Conservation (phyloP, 371 early-diverging fungal species). For the Mucor piriformis region DNA sequence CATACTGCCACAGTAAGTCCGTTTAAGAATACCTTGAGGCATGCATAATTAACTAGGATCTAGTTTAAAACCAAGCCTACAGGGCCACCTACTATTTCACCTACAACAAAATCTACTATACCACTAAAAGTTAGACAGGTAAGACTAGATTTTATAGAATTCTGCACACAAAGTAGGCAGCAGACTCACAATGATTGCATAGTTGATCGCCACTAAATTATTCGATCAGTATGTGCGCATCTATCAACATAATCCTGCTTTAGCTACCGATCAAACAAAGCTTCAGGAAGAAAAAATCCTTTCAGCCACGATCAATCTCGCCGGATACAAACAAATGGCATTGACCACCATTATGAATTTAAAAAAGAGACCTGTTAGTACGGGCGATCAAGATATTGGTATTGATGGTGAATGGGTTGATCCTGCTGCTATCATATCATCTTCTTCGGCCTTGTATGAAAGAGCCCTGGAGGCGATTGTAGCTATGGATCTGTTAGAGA, state of each 20-base stretch:
- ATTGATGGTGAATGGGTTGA: constrained; percentile 56
- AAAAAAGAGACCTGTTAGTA: constrained; percentile 48
- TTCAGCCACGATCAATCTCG: constrained; percentile 26
- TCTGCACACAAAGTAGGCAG: too few relatives aligned
- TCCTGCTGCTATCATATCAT: not conserved
- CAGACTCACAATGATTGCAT: not conserved
- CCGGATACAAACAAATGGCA: constrained; percentile 56
- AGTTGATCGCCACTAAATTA: constrained; percentile 41
- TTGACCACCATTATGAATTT: constrained; percentile 45
- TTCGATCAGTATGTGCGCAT: constrained; percentile 44
- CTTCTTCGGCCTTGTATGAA: not conserved
- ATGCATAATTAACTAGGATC: not conserved
- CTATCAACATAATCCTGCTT: constrained; percentile 25
- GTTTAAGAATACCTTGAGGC: not conserved
- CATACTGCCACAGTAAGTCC: constrained; percentile 14
- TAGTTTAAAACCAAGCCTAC: constrained; percentile 8
- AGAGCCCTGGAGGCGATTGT: constrained; percentile 26
- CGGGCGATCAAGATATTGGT: constrained; percentile 40
- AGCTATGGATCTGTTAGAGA: constrained; percentile 18
- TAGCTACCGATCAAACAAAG: constrained; percentile 37
- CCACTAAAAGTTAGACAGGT: constrained; percentile 45
- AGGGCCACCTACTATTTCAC: constrained; percentile 40
- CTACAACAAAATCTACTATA: constrained; percentile 31
- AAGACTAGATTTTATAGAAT: too few relatives aligned
- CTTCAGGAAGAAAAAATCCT: constrained; percentile 38